phyloP scores from a whole-genome alignment of 2,329 filamentous ascomycete species.

The Kalmusia sp. region DNA sequence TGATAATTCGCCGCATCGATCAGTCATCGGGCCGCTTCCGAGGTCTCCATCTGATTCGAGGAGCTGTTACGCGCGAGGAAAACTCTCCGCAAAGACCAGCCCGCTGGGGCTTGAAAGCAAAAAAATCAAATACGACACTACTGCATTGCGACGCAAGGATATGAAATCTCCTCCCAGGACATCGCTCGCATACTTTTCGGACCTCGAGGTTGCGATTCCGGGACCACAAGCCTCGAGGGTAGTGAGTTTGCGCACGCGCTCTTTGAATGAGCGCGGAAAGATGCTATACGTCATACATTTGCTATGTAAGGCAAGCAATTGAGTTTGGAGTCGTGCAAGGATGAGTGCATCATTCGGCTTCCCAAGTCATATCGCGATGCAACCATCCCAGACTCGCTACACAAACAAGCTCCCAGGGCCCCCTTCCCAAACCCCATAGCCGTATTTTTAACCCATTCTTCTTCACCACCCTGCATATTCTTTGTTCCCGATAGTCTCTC shows the following conservation, averaged over 20 bases:
- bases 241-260: neutral
- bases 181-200: too few species aligned
- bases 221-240: too few species aligned
- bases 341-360: neutral
- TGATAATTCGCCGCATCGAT: neutral
- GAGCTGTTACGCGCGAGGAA: neutral
- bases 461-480: too few species aligned
- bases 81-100: neutral
- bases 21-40: slow-evolving; percentile 4
- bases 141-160: neutral
- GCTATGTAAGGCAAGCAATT: slow-evolving; percentile 6
- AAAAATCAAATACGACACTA: neutral
- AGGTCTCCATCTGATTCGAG: neutral
- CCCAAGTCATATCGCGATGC: neutral
- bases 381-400: neutral
- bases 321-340: neutral
- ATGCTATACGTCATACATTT: neutral
- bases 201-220: too few species aligned
- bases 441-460: neutral
- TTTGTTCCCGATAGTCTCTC: neutral
- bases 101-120: neutral
- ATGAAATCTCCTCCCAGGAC: too few species aligned
- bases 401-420: neutral
- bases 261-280: neutral
- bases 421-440: slow-evolving; percentile 2